Evolutionary conservation across 1,139 yeast genomes (phyloP).

Genomic region (Taiozyma sp.): DNA sequence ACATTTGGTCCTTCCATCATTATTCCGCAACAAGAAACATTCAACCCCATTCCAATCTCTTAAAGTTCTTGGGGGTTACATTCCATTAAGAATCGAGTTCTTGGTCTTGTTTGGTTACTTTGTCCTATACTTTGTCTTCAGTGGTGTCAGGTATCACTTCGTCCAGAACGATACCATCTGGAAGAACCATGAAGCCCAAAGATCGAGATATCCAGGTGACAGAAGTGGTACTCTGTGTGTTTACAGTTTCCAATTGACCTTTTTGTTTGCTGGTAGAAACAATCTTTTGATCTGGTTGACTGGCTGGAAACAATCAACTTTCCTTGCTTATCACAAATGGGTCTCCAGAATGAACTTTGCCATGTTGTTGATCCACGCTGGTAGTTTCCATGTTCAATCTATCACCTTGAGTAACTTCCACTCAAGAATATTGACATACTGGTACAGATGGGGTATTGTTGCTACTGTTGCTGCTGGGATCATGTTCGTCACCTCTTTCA

Average conservation of each 20-base stretch:
- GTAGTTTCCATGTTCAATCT: constrained; percentile 19
- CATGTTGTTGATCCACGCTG: constrained; percentile 35
- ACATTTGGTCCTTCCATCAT: constrained; percentile 42
- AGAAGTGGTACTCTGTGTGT: constrained; percentile 50
- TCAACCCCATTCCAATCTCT: constrained; percentile 13
- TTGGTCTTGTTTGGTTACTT: constrained; percentile 40
- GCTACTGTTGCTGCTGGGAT: constrained; percentile 36
- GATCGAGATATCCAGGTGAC: constrained; percentile 58
- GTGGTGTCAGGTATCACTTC: constrained; percentile 35
- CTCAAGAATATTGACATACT: constrained; percentile 8
- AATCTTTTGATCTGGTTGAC: constrained; percentile 60
- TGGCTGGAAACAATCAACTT: constrained; percentile 63
- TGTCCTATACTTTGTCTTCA: constrained; percentile 34
- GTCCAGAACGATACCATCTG: constrained; percentile 39
- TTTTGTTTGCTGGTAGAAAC: constrained; percentile 63
- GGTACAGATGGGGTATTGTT: constrained; percentile 41
- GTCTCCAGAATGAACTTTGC: constrained; percentile 43
- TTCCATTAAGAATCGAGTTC: constrained; percentile 60
- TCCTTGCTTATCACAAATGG: constrained; percentile 65
- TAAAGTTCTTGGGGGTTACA: constrained; percentile 15
- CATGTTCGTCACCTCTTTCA: constrained; percentile 40
- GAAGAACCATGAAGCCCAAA: constrained; percentile 36
- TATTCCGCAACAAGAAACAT: constrained; percentile 29
- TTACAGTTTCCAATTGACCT: constrained; percentile 44
- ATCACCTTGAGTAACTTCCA: constrained; percentile 7